Conservation (phyloP, 2,329 filamentous ascomycete species). For the Trichoderma sp. region DNA sequence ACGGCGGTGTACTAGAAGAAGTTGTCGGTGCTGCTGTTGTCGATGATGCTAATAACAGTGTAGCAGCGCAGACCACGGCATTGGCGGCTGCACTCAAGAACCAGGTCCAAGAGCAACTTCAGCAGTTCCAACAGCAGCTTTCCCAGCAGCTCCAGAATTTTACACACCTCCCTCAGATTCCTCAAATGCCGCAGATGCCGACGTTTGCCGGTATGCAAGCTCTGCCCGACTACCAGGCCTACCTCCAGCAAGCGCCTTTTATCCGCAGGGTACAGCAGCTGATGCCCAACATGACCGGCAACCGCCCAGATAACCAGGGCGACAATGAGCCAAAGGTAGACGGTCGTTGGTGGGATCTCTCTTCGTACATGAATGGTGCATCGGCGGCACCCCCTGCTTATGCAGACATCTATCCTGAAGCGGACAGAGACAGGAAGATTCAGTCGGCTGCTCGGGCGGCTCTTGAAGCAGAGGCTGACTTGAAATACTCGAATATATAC, state of each 20-base stretch:
- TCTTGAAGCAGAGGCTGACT: slow-evolving; percentile 61
- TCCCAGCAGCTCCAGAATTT: slow-evolving; percentile 66
- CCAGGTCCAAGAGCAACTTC: slow-evolving; percentile 72
- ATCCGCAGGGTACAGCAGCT: slow-evolving; percentile 73
- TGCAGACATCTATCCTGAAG: slow-evolving; percentile 73
- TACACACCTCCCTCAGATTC: slow-evolving; percentile 53
- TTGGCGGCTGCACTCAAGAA: slow-evolving; percentile 73
- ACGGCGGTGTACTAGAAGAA: slow-evolving; percentile 45
- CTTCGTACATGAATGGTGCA: slow-evolving; percentile 56
- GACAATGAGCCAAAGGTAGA: slow-evolving; percentile 48
- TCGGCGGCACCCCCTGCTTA: slow-evolving; percentile 71
- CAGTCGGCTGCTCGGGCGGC: slow-evolving; percentile 61
- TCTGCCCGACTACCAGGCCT: slow-evolving; percentile 73
- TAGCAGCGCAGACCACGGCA: slow-evolving; percentile 61
- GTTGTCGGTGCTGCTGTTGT: slow-evolving; percentile 35
- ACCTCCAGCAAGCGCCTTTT: slow-evolving; percentile 62
- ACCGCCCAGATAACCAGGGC: slow-evolving; percentile 53
- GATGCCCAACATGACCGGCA: slow-evolving; percentile 64
- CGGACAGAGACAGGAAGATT: slow-evolving; percentile 59
- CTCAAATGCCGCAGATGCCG: slow-evolving; percentile 62
- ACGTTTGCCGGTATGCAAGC: slow-evolving; percentile 61
- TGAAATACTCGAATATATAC: slow-evolving; percentile 58
- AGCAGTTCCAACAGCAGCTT: slow-evolving; percentile 78
- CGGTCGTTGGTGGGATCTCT: slow-evolving; percentile 69
- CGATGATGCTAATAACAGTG: slow-evolving; percentile 39